Evolutionary conservation across 169 alveolate species (phyloP), one percentile per base, ranked within the genome.

Genomic region (Neospora caninum): DNA sequence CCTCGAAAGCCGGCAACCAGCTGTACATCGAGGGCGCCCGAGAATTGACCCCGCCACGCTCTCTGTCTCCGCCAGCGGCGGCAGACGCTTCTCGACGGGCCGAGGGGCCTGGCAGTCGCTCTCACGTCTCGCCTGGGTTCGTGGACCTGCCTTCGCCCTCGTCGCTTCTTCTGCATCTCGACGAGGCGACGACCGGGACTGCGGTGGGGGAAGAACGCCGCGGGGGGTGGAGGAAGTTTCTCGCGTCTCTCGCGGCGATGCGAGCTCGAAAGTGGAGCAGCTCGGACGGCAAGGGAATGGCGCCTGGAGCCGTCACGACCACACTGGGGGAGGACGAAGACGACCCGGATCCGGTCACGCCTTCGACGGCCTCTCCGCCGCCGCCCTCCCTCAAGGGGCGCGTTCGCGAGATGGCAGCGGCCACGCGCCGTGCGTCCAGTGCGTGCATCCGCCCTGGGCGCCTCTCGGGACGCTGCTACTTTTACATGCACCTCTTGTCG

Each of bases 401-500:
- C n/a, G 7, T 64, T 6, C 7, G 4, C 34, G 73, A 64, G 34
- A 29, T 29, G 34, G 7, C n/a, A 1, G n/a, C 73, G 73, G 73
- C 73, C 73, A 27, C 73, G 16, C 73, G 73, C 73, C 4, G n/a
- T 29, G 73, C 73, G 4, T 64, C 7, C 73, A 29, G 25, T 29
- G 73, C 73, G 7, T 64, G 73, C 73, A 64, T 64, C 31, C 73
- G 73, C 34, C 86, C 86, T 20, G 45, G 86, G 64, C 89, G 89
- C 38, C 67, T 82, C 25, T 41, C 89, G 31, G 89, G 89, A 4
- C 53, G 89, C 29, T 39, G 67, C 38, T 82, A 29, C 67, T 82
- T 82, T 36, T 82, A 41, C 36, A 1, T 82, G 53, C 89, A 31
- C 34, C 89, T 82, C 38, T 16, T 27, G 38, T 82, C 25, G 43